Percentiles rank a stretch among this genome's conserved stretches.
Conservation (phyloP, 2,329 filamentous ascomycete species). For the Cryphonectria naterciae region DNA sequence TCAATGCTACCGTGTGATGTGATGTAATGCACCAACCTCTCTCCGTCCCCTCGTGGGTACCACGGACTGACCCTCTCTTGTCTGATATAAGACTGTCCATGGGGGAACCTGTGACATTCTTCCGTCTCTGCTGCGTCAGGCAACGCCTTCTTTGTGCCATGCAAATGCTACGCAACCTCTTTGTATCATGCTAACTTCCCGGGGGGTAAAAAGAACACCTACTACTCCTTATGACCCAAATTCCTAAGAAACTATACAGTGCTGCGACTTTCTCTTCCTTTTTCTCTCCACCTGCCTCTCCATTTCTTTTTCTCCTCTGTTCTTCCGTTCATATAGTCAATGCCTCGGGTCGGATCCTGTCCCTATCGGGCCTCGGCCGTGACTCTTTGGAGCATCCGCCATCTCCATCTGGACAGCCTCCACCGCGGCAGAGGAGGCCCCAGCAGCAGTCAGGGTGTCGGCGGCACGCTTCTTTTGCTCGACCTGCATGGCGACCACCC, state of each 20-base stretch:
- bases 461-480: constrained; percentile 29
- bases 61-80: neutral
- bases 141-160: constrained; percentile 1
- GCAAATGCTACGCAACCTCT: constrained; percentile 1
- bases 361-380: neutral
- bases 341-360: neutral
- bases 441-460: neutral
- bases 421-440: neutral
- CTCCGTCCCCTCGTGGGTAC: neutral
- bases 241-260: constrained; percentile 10
- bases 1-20: neutral
- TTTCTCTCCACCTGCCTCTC: neutral
- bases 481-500: constrained; percentile 45
- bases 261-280: constrained; percentile 11
- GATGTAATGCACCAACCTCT: neutral
- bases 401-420: neutral
- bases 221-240: neutral
- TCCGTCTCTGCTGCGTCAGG: neutral
- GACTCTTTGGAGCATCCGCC: neutral
- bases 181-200: neutral
- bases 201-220: neutral
- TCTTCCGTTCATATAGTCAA: constrained; percentile 19
- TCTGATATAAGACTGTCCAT: neutral
- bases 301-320: neutral
- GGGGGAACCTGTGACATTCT: neutral